Conservation (phyloP, 352 stramenopile species). For the Globisporangium okanoganense region DNA sequence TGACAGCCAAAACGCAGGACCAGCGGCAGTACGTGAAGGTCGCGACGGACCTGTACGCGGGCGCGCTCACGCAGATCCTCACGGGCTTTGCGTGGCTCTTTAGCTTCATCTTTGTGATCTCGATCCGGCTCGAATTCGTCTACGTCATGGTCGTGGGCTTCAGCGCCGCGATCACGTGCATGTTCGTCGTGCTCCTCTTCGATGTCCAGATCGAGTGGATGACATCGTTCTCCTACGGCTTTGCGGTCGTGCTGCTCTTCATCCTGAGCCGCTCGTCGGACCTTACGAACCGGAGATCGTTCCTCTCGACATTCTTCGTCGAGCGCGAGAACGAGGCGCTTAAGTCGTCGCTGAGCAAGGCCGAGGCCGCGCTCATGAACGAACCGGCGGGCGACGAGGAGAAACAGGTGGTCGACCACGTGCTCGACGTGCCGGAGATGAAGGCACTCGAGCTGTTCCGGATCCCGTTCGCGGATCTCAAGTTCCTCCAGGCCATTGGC, state of each 20-base stretch:
- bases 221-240: constrained; percentile 52
- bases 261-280: constrained; percentile 80
- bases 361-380: constrained; percentile 82
- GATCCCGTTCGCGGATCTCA: constrained; percentile 83
- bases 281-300: constrained; percentile 73
- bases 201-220: constrained; percentile 64
- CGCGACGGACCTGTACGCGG: constrained; percentile 50
- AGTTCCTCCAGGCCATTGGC: constrained; percentile 76
- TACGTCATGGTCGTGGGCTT: constrained; percentile 76
- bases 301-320: constrained; percentile 77
- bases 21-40: constrained; percentile 30
- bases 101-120: constrained; percentile 80
- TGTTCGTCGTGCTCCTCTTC: constrained; percentile 51
- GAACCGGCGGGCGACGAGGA: constrained; percentile 70
- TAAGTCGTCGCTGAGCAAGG: constrained; percentile 70
- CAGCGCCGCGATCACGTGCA: constrained; percentile 51
- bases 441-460: constrained; percentile 72
- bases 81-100: constrained; percentile 70
- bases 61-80: constrained; percentile 59
- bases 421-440: constrained; percentile 70
- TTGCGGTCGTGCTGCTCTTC: constrained; percentile 66
- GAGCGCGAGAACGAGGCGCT: constrained; percentile 86
- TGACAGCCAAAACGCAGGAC: constrained; percentile 22
- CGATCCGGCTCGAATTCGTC: constrained; percentile 85
- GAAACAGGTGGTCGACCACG: constrained; percentile 58